Base-by-base conservation (phyloP, 257 asterid species). In the Rauvolfia tetraphylla region DNA sequence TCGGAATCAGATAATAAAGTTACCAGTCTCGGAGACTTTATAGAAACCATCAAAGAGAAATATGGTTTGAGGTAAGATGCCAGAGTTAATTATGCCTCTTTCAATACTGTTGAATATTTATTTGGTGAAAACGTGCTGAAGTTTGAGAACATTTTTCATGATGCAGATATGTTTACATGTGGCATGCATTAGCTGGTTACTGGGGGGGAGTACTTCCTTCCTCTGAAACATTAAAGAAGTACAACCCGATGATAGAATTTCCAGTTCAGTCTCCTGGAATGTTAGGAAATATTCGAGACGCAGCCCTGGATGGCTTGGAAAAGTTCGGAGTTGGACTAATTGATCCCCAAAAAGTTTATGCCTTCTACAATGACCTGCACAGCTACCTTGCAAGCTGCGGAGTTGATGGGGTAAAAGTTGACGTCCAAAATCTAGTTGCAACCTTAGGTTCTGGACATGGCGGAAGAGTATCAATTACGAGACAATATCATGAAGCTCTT, bases 391-490 rank as follows among this genome's bases (percentile, higher is more conserved):
- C 84, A 11, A 36, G 29, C 34, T 25, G 69, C 51, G 84, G 77
- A 18, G 62, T 71, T 15, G 84, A 80, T 71, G 84, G 84, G 12
- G 83, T 80, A 13, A 91, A 91, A 73, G 95, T 91, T 9, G 97
- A 91, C 75, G 97, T 87, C 33, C 98, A 93, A 77, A 93, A 87
- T 86, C 4, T 74, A 22, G n/a, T 91, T 0, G 89, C 74, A 58
- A 84, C 95, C 5, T 74, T 90, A 39, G 91, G 93, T 2, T 81
- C 87, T 0, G 91, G 92, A 33, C 71, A 80, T 44, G 96, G 97
- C n/a, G 97, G 97, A 22, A 76, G 97, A 76, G 96, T 88, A 17
- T 87, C 90, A 63, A 71, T 91, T 42, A 83, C 92, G 3, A 87
- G 77, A 46, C 84, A 84, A 74, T 90, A 86, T 29, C 89, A 86